Conservation (phyloP, 73 alveolate species). For the Paramecium bursaria region DNA sequence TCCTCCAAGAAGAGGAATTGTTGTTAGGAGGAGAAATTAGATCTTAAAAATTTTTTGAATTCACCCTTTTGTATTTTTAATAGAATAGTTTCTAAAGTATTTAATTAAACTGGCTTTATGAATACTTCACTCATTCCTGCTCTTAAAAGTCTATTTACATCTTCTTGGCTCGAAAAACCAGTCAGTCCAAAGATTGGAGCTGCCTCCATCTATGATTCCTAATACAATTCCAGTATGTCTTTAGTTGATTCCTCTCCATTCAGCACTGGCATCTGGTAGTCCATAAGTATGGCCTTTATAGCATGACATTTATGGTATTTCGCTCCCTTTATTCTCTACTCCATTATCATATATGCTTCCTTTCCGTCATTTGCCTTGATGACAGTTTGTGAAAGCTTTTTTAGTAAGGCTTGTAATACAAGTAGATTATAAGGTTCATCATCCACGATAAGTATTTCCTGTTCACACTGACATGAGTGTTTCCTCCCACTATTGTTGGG, state of each 20-base stretch:
- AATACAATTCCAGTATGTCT: not conserved
- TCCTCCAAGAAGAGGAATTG: conserved; percentile 16
- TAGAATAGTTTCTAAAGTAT: conserved; percentile 24
- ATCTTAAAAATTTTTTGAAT: not conserved
- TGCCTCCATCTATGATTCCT: not conserved
- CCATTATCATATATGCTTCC: not conserved
- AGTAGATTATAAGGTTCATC: conserved; percentile 55
- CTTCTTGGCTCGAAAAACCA: conserved; percentile 59
- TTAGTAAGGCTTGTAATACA: conserved; percentile 27
- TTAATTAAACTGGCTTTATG: conserved; percentile 4
- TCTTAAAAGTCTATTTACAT: not conserved
- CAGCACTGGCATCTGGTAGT: conserved; percentile 52
- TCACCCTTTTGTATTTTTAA: not conserved
- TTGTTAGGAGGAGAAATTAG: conserved; percentile 18
- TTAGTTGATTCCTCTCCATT: conserved; percentile 50
- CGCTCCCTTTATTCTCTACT: not conserved
- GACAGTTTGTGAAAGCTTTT: not conserved
- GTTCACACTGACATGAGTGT: not conserved
- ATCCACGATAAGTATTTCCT: conserved; percentile 39
- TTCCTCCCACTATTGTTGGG: no score
- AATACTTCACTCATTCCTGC: conserved; percentile 59
- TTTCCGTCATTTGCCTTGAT: conserved; percentile 46
- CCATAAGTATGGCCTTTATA: conserved; percentile 42
- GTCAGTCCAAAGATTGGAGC: conserved; percentile 53
- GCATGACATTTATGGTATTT: conserved; percentile 37